phyloP scores from a whole-genome alignment of 2,329 filamentous ascomycete genomes.

The Stachybotrys echinatus region DNA sequence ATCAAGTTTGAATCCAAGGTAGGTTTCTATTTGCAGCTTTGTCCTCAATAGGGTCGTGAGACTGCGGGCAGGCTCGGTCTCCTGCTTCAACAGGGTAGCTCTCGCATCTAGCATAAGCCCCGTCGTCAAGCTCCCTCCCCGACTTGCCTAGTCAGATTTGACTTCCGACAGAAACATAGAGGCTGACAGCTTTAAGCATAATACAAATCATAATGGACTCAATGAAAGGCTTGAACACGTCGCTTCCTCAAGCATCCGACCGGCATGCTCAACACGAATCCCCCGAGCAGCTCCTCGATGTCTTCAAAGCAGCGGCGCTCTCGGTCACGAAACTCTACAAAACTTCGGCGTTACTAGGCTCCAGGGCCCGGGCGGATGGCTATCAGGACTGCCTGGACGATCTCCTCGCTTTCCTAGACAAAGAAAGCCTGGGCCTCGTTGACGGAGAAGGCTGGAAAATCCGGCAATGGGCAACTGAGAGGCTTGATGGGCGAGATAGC shows the following conservation, averaged over 20 bases:
- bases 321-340: slow-evolving; percentile 97
- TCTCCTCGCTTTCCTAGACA: slow-evolving; percentile 78
- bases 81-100: too few species aligned
- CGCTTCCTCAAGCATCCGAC: slow-evolving; percentile 15
- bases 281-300: slow-evolving; percentile 69
- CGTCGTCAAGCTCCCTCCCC: too few species aligned
- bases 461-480: slow-evolving; percentile 62
- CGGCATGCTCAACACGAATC: slow-evolving; percentile 30
- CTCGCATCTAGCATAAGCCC: too few species aligned
- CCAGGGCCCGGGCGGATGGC: slow-evolving; percentile 70
- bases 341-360: slow-evolving; percentile 73
- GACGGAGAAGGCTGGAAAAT: slow-evolving; percentile 71
- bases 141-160: too few species aligned
- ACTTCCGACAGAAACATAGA: too few species aligned
- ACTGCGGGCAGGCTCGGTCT: too few species aligned
- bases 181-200: too few species aligned
- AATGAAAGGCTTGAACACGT: slow-evolving; percentile 22
- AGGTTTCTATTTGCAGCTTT: too few species aligned
- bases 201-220: slow-evolving; percentile 25
- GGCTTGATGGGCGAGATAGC: slow-evolving; percentile 57
- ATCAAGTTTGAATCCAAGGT: not conserved
- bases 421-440: slow-evolving; percentile 68
- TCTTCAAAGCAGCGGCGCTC: slow-evolving; percentile 87
- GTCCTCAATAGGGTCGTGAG: too few species aligned
- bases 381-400: slow-evolving; percentile 95